Base-by-base conservation (phyloP, 192 early-diverging fungal genomes). In the Entomortierella beljakovae region DNA sequence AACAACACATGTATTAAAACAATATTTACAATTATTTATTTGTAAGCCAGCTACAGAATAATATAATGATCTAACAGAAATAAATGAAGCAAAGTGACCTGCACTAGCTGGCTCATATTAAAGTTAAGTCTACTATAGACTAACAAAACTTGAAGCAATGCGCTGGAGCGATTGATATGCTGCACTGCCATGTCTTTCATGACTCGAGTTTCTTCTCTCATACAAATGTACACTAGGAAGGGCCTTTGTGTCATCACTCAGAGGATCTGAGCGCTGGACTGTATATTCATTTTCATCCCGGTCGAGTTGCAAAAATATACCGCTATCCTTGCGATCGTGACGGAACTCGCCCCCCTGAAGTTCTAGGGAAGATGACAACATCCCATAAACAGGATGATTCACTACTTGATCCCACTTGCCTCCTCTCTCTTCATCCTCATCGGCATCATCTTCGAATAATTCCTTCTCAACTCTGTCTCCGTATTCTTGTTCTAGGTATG, bases 321-420 rank as follows among this genome's bases (percentile, higher is more conserved):
- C 69, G 28, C 70, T 72, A 37, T 72, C 70, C 56, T 72, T 72
- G 42, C 70, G 70, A 48, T 72, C 70, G 42, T 71, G 60, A 15
- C 53, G 59, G 43, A 38, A 46, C 13, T 53, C 48, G 16, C 50
- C 34, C 38, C 33, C 60, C n/a, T 49, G 9, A 25, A 32, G 28
- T 18, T 61, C 60, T 28, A 29, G 60, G 31, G 49, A 18, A 20
- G 16, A 18, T n/a, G 28, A 20, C 2, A 67, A 25, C 55, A 57
- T 57, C 43, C 55, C 55, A 57, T 67, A 67, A 32, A 67, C 42
- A 22, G 64, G 55, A 57, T 56, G 64, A 33, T 49, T 37, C 25
- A 28, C 32, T 20, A n/a, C 22, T 16, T 5, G 25, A 9, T 37
- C 43, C 43, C 43, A 46, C 43, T 15, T 15, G 15, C 20, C 15